phyloP scores from a whole-genome alignment of 768 basidiomycete species.

The Gautieria morchelliformis region DNA sequence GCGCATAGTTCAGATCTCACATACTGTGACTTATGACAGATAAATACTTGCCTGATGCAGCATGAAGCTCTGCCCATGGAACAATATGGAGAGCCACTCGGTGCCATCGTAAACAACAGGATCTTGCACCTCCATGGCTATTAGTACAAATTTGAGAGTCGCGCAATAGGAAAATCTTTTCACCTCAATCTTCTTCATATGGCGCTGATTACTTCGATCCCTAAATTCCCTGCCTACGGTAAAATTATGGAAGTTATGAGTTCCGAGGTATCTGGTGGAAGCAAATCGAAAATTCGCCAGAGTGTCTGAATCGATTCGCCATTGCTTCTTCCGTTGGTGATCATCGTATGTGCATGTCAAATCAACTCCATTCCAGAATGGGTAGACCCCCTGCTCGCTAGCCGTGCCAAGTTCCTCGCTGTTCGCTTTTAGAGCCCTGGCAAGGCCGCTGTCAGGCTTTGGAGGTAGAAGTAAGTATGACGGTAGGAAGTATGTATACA shows the following conservation, averaged over 20 bases:
- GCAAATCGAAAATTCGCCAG: constrained; percentile 47
- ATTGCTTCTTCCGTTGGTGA: constrained; percentile 55
- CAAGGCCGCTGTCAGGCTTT: constrained; percentile 59
- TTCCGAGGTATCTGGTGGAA: constrained; percentile 66
- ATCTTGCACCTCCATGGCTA: constrained; percentile 51
- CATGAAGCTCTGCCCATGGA: constrained; percentile 99
- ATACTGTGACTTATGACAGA: neutral
- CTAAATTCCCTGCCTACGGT: constrained; percentile 80
- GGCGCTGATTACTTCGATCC: constrained; percentile 75
- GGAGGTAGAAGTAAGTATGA: constrained; percentile 89
- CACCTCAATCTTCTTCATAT: constrained; percentile 84
- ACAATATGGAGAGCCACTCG: constrained; percentile 89
- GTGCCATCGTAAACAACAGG: constrained; percentile 86
- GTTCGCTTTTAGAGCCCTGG: constrained; percentile 32
- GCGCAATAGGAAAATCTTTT: neutral
- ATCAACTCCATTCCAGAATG: constrained; percentile 51
- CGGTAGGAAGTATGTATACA: constrained; percentile 97
- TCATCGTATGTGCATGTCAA: constrained; percentile 46
- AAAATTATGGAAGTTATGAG: constrained; percentile 98
- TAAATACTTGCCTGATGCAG: constrained; percentile 72
- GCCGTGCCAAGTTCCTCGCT: constrained; percentile 11
- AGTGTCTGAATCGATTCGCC: constrained; percentile 49
- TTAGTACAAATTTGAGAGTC: neutral
- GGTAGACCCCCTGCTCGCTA: constrained; percentile 22
- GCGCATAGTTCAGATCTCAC: too few relatives aligned